Evolutionary conservation across 208 protist genomes (phyloP), one percentile per base, ranked within the genome.

Genomic region (Wallacemonas sp.): DNA sequence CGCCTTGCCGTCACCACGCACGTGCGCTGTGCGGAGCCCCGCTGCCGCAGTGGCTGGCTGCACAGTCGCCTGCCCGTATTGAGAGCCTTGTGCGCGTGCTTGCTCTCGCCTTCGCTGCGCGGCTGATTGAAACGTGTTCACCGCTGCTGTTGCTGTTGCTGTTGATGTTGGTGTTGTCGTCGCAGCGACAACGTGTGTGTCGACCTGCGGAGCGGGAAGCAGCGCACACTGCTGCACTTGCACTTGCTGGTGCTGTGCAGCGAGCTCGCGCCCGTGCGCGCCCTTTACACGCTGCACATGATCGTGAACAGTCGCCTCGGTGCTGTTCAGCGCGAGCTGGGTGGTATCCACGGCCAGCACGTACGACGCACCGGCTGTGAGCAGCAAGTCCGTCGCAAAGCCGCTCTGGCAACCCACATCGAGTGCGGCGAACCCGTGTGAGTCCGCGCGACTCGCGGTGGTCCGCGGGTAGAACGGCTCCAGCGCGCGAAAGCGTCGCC

Each of bases 401-500:
- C 88, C 85, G 61, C 85, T 90, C 64, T 94, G 88, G 30, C 76
- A 83, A 46, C 88, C 85, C 48, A 89, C 76, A 61, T 94, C 88
- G 1, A 92, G 67, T 0, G 85, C 88, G 1, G 68, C 49, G 76
- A 92, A 94, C 1, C 72, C 56, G 41, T 19, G 49, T 9, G 34
- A 32, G 11, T 26, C 43, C 2, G 36, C 19, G 19, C 26, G 26
- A 11, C 29, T 27, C 55, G 2, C 17, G 26, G 33, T 24, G 9
- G n/a, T 24, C 6, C 63, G 74, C 23, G 68, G 74, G 1, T 33
- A 60, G 43, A 88, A 92, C 3, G 58, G n/a, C 70, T 83, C 78
- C 11, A 78, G 49, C 1, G 86, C 86, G 24, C 49, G 61, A 49
- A 80, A 58, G 46, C 72, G 73, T 19, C 63, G 23, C 56, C 71